Conservation (phyloP, 2,329 filamentous ascomycete genomes). For the Penicillium sp. region DNA sequence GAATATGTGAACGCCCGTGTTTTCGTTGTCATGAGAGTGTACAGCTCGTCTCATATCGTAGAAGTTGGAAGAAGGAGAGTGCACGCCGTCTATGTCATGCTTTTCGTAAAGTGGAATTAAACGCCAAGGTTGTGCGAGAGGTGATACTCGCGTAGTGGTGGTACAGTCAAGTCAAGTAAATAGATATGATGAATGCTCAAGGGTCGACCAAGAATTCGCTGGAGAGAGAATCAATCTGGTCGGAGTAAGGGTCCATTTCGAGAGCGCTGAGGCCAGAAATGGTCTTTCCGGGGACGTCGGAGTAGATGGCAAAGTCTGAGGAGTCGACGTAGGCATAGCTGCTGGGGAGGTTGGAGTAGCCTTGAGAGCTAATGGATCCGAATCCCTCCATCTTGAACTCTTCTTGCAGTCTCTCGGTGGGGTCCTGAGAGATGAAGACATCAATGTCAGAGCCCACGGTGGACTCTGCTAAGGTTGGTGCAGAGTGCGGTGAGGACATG, state of each 20-base stretch:
- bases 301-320: conserved; percentile 34
- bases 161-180: background rate
- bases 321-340: conserved; percentile 21
- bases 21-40: conserved; percentile 26
- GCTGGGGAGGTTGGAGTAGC: conserved; percentile 32
- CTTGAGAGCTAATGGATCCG: conserved; percentile 8
- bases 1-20: conserved; percentile 9
- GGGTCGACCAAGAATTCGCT: conserved; percentile 40
- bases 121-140: background rate
- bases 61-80: conserved; percentile 12
- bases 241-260: conserved; percentile 36
- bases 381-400: conserved; percentile 32
- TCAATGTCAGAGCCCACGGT: conserved; percentile 40
- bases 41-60: conserved; percentile 24
- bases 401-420: conserved; percentile 28
- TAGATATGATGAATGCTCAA: conserved; percentile 2
- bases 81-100: conserved; percentile 13
- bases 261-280: conserved; percentile 26
- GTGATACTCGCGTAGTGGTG: background rate
- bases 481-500: conserved; percentile 39
- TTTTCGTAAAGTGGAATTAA: conserved; percentile 6
- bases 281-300: conserved; percentile 31
- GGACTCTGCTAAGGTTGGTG: conserved; percentile 36
- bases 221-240: conserved; percentile 41
- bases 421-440: conserved; percentile 41